Evolutionary conservation across 441 rosid species (phyloP).

Genomic region (Kokia cookei): DNA sequence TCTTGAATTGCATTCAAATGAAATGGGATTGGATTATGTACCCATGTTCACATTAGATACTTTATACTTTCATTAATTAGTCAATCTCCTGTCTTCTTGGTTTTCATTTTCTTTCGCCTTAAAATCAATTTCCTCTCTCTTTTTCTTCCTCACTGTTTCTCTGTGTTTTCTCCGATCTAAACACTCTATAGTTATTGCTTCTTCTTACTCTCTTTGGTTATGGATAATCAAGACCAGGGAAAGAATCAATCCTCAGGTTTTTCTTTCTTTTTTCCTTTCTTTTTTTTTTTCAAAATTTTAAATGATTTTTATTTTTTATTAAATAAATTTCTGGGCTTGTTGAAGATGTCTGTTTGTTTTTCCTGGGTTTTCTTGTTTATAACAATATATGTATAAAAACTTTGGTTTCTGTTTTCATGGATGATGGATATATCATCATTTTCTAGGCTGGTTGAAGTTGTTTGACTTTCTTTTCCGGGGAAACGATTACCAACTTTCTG

Average conservation of each 20-base stretch:
- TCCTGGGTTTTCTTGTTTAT: neutral
- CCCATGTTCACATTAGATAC: too few species aligned
- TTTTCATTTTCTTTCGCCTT: too few species aligned
- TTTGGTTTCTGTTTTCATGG: neutral
- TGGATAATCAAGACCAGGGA: conserved; percentile 27
- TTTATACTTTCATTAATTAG: too few species aligned
- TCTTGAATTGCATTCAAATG: too few species aligned
- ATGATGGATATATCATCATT: neutral
- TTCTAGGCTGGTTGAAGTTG: neutral
- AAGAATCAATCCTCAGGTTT: conserved; percentile 25
- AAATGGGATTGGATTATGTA: too few species aligned
- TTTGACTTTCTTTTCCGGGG: neutral
- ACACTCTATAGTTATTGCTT: neutral
- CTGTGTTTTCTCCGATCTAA: neutral
- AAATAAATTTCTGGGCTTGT: neutral
- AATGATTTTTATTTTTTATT: neutral
- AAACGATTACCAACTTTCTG: neutral
- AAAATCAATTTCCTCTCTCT: too few species aligned
- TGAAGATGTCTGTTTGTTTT: neutral
- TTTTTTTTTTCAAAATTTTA: neutral
- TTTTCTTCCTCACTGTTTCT: neutral
- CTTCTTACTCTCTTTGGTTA: neutral
- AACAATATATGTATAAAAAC: neutral
- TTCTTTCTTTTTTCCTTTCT: neutral
- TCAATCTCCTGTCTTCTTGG: too few species aligned